Percentiles rank a stretch among this genome's conserved stretches.
Evolutionary conservation across 768 basidiomycete species (phyloP).

Genomic region (Gloeostereum incarnatum): DNA sequence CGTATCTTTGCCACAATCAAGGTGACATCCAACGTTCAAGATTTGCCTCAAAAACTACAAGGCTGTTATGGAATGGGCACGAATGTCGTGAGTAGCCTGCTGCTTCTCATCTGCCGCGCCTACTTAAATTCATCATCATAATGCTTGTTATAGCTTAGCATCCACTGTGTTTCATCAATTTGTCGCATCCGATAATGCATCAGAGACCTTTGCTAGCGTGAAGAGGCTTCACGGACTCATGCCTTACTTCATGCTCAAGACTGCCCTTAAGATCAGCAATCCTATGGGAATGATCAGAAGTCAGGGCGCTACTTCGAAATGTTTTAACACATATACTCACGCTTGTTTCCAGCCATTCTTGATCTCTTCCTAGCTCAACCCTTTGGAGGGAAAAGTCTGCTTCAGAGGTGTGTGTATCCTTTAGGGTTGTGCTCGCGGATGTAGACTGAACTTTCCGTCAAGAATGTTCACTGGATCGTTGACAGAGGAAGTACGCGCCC

Average conservation of each 20-base stretch:
- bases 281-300: conserved; percentile 95
- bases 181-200: conserved; percentile 87
- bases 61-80: conserved; percentile 92
- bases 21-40: conserved; percentile 62
- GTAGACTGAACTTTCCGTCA: background rate
- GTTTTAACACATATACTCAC: conserved; percentile 1
- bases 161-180: conserved; percentile 96
- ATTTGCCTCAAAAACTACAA: conserved; percentile 78
- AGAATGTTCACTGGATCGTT: conserved; percentile 96
- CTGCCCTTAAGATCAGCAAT: conserved; percentile 87
- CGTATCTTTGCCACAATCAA: conserved; percentile 87
- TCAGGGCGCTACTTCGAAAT: conserved; percentile 20
- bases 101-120: background rate
- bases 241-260: conserved; percentile 96
- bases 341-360: conserved; percentile 45
- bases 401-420: conserved; percentile 59
- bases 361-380: conserved; percentile 96
- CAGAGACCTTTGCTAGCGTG: conserved; percentile 77
- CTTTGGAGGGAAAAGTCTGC: conserved; percentile 85
- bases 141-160: conserved; percentile 55
- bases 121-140: conserved; percentile 4
- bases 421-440: background rate
- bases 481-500: conserved; percentile 75
- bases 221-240: conserved; percentile 94
- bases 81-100: conserved; percentile 72